Percentiles rank a stretch among this genome's conserved stretches.
Conservation (phyloP, 768 basidiomycete species). For the Boletellus ananiceps region DNA sequence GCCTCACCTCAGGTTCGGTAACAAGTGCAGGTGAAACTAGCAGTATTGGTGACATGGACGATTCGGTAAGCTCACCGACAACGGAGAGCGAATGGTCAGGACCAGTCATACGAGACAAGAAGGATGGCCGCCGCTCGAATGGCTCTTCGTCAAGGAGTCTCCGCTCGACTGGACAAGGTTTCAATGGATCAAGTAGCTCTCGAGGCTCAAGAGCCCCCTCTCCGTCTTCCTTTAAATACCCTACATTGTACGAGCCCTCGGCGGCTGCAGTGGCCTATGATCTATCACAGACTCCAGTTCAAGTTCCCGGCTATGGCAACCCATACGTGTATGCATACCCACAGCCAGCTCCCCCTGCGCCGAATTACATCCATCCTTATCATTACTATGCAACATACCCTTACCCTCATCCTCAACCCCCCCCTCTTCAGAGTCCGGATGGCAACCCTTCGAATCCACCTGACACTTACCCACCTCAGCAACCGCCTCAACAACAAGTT, state of each 20-base stretch:
- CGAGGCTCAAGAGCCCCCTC: constrained; percentile 72
- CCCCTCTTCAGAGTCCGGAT: constrained; percentile 38
- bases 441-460: constrained; percentile 21
- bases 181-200: constrained; percentile 56
- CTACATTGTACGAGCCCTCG: constrained; percentile 65
- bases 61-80: constrained; percentile 63
- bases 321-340: constrained; percentile 40
- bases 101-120: constrained; percentile 51
- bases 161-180: constrained; percentile 47
- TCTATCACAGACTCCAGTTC: constrained; percentile 29
- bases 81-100: constrained; percentile 83
- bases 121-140: constrained; percentile 48
- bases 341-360: constrained; percentile 32
- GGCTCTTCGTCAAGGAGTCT: constrained; percentile 60
- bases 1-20: constrained; percentile 64
- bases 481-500: constrained; percentile 30
- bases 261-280: constrained; percentile 28
- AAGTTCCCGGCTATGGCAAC: constrained; percentile 28
- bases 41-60: constrained; percentile 62
- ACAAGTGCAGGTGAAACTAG: constrained; percentile 53
- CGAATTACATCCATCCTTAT: constrained; percentile 39
- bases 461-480: constrained; percentile 33
- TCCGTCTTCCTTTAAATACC: constrained; percentile 66
- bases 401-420: constrained; percentile 46
- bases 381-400: constrained; percentile 46